Evolutionary conservation across 345 rosid species (phyloP).

Genomic region (Geranium brycei): DNA sequence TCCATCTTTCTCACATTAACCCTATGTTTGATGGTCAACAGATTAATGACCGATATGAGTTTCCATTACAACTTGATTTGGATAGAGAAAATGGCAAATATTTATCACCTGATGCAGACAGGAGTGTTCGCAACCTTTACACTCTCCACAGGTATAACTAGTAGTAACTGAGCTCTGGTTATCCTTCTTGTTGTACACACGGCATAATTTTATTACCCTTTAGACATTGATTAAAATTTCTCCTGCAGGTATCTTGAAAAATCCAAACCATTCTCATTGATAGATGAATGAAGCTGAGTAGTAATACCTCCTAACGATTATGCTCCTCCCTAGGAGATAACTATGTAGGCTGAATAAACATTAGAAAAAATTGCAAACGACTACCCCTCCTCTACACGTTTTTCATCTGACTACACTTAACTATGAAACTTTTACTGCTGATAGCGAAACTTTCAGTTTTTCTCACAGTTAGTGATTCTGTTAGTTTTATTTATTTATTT

Average conservation of each 20-base stretch:
- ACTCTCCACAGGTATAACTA: slow-evolving; percentile 32
- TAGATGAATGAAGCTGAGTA: background rate
- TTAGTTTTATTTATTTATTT: no score
- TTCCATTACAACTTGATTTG: slow-evolving; percentile 43
- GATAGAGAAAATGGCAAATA: slow-evolving; percentile 39
- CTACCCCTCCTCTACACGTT: no score
- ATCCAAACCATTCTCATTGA: background rate
- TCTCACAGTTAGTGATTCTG: no score
- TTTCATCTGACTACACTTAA: no score
- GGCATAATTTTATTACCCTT: background rate
- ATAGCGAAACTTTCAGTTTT: no score
- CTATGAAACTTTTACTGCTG: no score
- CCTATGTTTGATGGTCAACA: slow-evolving; percentile 4
- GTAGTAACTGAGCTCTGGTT: background rate
- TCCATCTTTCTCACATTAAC: background rate
- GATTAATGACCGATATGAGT: slow-evolving; percentile 45
- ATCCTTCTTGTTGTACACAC: background rate
- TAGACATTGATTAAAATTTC: background rate
- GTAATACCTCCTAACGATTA: background rate
- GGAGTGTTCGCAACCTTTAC: slow-evolving; percentile 36
- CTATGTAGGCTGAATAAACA: no score
- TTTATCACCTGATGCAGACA: slow-evolving; percentile 35
- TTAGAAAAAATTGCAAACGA: no score
- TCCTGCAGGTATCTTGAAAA: background rate
- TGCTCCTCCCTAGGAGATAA: background rate